phyloP scores from a whole-genome alignment of 1,139 yeast genomes.

The Zygosaccharomyces pseudobailii region DNA sequence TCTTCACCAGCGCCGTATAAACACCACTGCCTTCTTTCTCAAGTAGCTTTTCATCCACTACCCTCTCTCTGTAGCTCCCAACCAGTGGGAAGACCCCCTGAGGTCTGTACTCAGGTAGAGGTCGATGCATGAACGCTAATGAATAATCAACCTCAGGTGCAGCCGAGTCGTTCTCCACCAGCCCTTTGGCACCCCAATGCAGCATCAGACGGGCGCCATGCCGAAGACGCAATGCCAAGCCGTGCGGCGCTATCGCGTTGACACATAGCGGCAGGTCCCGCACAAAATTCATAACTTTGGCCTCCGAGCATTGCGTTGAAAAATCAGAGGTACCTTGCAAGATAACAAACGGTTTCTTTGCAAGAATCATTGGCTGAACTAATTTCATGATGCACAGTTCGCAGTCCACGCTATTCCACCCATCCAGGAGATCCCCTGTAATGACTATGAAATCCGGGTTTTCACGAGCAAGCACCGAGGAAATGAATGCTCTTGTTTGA shows the following conservation, averaged over 20 bases:
- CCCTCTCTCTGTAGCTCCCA: conserved; percentile 47
- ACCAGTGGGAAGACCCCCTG: conserved; percentile 44
- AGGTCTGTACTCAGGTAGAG: conserved; percentile 51
- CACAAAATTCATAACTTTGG: conserved; percentile 24
- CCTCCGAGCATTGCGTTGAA: conserved; percentile 16
- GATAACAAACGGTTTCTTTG: conserved; percentile 68
- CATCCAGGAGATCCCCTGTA: conserved; percentile 66
- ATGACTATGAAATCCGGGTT: conserved; percentile 71
- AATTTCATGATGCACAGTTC: conserved; percentile 71
- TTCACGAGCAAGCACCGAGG: conserved; percentile 56
- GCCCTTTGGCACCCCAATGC: conserved; percentile 10
- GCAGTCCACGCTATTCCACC: conserved; percentile 58
- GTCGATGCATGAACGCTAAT: conserved; percentile 45
- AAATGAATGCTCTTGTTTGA: conserved; percentile 56
- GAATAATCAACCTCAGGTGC: conserved; percentile 12
- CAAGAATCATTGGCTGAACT: conserved; percentile 54
- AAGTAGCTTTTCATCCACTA: conserved; percentile 35
- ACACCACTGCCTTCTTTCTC: conserved; percentile 17
- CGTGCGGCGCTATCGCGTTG: conserved; percentile 10
- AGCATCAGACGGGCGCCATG: conserved; percentile 5
- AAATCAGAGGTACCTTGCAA: conserved; percentile 53
- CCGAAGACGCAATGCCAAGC: neutral
- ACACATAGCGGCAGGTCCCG: conserved; percentile 22
- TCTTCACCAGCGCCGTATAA: conserved; percentile 16
- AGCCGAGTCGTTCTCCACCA: conserved; percentile 1